These are phyloP conservation scores for Fusarium oxysporum DNA, from an alignment of 2,329 filamentous ascomycete species.

Conservation along the genomic window DNA sequence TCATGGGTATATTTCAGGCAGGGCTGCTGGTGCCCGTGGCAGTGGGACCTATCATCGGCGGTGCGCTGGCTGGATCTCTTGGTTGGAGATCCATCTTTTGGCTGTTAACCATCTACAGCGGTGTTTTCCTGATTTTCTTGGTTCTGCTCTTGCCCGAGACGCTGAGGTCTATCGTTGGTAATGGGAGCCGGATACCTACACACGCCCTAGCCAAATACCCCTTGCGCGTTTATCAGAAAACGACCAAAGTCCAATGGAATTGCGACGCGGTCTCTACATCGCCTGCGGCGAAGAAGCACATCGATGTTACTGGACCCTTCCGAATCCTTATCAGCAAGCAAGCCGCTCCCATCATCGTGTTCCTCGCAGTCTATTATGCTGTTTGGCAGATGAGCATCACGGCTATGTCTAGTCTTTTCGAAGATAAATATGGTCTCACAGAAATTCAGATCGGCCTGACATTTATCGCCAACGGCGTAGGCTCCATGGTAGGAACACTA, in stretches of 20 bases:
- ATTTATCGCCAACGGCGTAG: conserved; percentile 66
- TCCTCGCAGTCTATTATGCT: conserved; percentile 62
- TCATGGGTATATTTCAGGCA: conserved; percentile 46
- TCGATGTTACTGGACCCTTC: conserved; percentile 60
- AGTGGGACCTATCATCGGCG: conserved; percentile 57
- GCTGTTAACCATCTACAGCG: conserved; percentile 33
- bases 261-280: fast-evolving
- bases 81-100: conserved; percentile 39
- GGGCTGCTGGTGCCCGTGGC: conserved; percentile 55
- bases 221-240: conserved; percentile 48
- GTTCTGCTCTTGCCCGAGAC: conserved; percentile 22
- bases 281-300: conserved; percentile 38
- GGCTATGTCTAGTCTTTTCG: conserved; percentile 62
- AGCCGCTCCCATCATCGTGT: conserved; percentile 58
- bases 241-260: conserved; percentile 42
- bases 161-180: conserved; percentile 20
- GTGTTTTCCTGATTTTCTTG: conserved; percentile 8
- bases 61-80: conserved; percentile 50
- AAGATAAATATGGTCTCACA: conserved; percentile 54
- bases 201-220: conserved; percentile 46
- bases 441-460: conserved; percentile 61
- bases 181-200: conserved; percentile 57
- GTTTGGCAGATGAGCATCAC: conserved; percentile 68
- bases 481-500: conserved; percentile 65
- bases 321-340: conserved; percentile 60